Evolutionary conservation across 2,329 filamentous ascomycete species (phyloP), one percentile per base, ranked within the genome.

Genomic region (Aplosporella prunicola): DNA sequence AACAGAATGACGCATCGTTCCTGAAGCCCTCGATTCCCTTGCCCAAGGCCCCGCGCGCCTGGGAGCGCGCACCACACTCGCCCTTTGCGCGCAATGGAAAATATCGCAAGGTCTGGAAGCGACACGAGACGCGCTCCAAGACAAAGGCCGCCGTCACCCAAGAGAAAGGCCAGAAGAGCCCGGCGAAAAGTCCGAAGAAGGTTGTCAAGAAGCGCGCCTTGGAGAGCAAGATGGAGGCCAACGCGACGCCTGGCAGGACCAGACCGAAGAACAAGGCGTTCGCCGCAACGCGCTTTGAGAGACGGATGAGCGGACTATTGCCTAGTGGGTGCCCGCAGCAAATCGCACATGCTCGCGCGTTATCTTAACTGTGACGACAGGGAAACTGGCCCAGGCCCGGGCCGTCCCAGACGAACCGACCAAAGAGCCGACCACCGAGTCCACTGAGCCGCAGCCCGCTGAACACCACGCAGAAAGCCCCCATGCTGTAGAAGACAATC

Each of bases 31-130:
- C 44, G 26, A 50, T 69, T 4, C 55, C 62, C 11, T 45, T 67
- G 18, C 47, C 59, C 10, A 63, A 61, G 33, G 54, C 62, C 4
- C 63, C 61, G 13, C 63, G 66, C 31, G 67, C 56, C 31, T 72
- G 67, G 67, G 68, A 72, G 39, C 60, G 68, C 33, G 60, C 58
- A 39, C 61, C 65, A 5, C 52, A 64, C 41, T 58, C 58, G 9
- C 64, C 63, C 9, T 56, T 58, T 37, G 45, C 48, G 14, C 46
- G 50, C 11, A 51, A 56, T 20, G 56, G 55, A 9, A 57, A 55
- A 37, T 55, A 60, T 14, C 62, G 62, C 43, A 68, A 67, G 45
- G 61, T 71, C 22, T 71, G 66, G 66, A 65, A 65, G 35, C 55
- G 66, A 40, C 55, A 59, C 43, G 50, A 49, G 22, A 47, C 56